Conservation (phyloP, 495 filamentous ascomycete species). For the Schizothecium vesticola region DNA sequence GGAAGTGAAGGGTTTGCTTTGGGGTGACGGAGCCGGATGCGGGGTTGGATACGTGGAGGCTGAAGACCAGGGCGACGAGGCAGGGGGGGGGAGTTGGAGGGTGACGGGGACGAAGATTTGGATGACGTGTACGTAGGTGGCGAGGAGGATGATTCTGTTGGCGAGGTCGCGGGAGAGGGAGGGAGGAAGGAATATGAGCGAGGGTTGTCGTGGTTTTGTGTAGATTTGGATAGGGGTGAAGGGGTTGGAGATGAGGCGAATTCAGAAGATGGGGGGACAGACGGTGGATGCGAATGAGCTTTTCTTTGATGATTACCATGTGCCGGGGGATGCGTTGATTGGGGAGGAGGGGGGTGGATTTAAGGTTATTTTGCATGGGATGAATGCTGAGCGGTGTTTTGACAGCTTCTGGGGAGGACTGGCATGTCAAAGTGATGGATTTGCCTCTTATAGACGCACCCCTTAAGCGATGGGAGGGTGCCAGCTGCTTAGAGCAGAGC, state of each 20-base stretch:
- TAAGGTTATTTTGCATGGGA: slow-evolving; percentile 71
- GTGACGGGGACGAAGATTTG: slow-evolving; percentile 77
- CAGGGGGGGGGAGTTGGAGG: slow-evolving; percentile 48
- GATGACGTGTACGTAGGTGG: slow-evolving; percentile 76
- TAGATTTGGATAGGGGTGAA: slow-evolving; percentile 58
- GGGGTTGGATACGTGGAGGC: slow-evolving; percentile 66
- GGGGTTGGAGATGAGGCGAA: slow-evolving; percentile 59
- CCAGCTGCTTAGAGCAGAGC: too few species aligned
- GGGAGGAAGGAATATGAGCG: slow-evolving; percentile 57
- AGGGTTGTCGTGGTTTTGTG: slow-evolving; percentile 72
- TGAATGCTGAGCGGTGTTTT: slow-evolving; percentile 81
- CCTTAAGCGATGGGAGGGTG: too few species aligned
- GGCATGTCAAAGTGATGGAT: too few species aligned
- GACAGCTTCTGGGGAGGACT: too few species aligned
- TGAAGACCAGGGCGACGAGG: slow-evolving; percentile 55
- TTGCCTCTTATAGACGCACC: too few species aligned
- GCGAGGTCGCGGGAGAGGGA: slow-evolving; percentile 67
- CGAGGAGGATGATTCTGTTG: slow-evolving; percentile 70
- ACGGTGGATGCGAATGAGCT: slow-evolving; percentile 81
- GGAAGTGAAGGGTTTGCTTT: slow-evolving; percentile 65
- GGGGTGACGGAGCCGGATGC: slow-evolving; percentile 59
- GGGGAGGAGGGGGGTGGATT: slow-evolving; percentile 69
- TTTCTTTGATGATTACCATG: slow-evolving; percentile 69
- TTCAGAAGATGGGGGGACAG: slow-evolving; percentile 76
- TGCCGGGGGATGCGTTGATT: slow-evolving; percentile 57